Evolutionary conservation across 371 early-diverging fungal genomes (phyloP), one percentile per base, ranked within the genome.

Genomic region (Lichtheimia ornata): DNA sequence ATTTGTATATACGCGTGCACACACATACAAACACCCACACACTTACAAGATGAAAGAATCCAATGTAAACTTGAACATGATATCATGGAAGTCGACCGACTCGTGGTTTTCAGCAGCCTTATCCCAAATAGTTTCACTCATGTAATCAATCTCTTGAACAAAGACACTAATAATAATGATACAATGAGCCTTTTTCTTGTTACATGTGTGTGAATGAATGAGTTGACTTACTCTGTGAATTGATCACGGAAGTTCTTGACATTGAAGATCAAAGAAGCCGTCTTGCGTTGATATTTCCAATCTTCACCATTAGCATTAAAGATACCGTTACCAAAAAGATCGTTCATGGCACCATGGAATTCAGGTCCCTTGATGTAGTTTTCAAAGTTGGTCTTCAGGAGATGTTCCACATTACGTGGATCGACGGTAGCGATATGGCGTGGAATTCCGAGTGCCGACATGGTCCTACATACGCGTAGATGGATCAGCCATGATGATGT

Each of bases 251-350:
- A 91, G 65, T 90, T 91, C 66, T 80, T 85, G 58, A 85, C 88
- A 41, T 81, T 86, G 62, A 92, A 93, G 15, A 92, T 85, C 43
- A 81, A 78, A 51, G 84, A 77, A 14, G 88, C 86, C 0, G 84
- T 77, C 72, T 91, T 92, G 30, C 91, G 72, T 58, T 90, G 89
- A 53, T 73, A 78, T 58, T 71, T 81, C 91, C 91, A 90, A 0
- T 72, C 35, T 28, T 84, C 76, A 9, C 91, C 90, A 64, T 89
- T 88, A 2, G 80, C 75, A 65, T 82, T 83, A 67, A 92, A 91
- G 60, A 92, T 92, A 50, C 91, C 92, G 58, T 89, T 69, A 3
- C 91, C 91, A 14, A 91, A 72, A 4, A 89, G 54, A 15, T 86
- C 82, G 5, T 57, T 28, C 47, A 76, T 24, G 5, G 66, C 52